Base-by-base conservation (phyloP, 176 grass and related monocot genomes). In the Eremochloa ophiuroides region DNA sequence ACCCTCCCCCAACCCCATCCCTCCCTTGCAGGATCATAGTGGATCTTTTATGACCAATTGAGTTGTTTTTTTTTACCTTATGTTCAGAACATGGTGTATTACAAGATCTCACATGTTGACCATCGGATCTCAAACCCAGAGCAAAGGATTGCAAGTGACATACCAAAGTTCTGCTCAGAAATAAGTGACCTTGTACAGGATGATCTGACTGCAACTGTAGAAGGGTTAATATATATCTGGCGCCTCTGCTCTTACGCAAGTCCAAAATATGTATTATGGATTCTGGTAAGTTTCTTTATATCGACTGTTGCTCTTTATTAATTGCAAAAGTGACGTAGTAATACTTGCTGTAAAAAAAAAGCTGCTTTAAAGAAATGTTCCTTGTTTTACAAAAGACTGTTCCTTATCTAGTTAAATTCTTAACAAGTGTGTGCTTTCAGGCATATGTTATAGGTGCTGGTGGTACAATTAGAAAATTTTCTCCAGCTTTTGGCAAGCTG, bases 241-340 rank as follows among this genome's bases (percentile, higher is more conserved):
- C 87, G 93, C 62, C 87, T 99, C 53, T 95, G 96, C 80, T 93
- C 96, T 81, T 99, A 99, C 66, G 92, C 96, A 65, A 99, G 96
- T 88, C 96, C 96, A 22, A 99, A 99, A 95, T 99, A 99, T 86
- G 90, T 99, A 26, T 73, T 95, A 42, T 95, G 96, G 96, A 95
- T 99, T 79, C 84, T 99, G 93, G 96, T 99, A 99, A 83, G 30
- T 18, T 73, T 41, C 25, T 40, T 39, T 70, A 70, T 15, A 43
- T 59, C 14, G 23, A 31, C 14, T 76, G 27, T 75, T 70, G 35
- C 20, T 46, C 51, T 71, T 70, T 16, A n/a, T 80, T 71, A 81
- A 23, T n/a, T 2, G 46, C 44, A 31, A n/a, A 76, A 28, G 70
- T 71, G 61, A n/a, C 63, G 3, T 65, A 41, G 35, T 33, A 42